Base-by-base conservation (phyloP, 192 early-diverging fungal genomes). In the Phlyctochytrium planicorne region DNA sequence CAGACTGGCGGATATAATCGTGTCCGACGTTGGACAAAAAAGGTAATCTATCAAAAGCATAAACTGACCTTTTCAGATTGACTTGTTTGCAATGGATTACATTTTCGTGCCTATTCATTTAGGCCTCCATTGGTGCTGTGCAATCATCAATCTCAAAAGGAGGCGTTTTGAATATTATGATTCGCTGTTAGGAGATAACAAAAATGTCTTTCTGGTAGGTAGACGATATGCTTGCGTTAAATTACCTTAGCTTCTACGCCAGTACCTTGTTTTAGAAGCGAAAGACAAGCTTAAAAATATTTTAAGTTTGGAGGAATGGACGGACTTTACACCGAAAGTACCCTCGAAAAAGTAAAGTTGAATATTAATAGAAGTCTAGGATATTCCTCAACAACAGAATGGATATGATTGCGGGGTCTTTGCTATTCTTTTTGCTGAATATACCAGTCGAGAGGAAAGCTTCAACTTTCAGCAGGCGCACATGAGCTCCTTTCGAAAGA, bases 341-440 rank as follows among this genome's bases (percentile, higher is more conserved):
- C n/a, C n/a, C n/a, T n/a, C n/a, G n/a, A n/a, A n/a, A 29, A 4
- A 47, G 59, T 27, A 20, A 20, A 34, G 24, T 34, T 3, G n/a
- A 25, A 23, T 1, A 62, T 36, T 23, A n/a, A 23, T 35, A 20
- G 34, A 31, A 60, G 64, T 20, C 77, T 47, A 94, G 76, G 76
- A 89, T 66, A 90, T 92, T 33, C 96, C 96, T 0, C 71, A 76
- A 2, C 96, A 98, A 75, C 53, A 75, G 31, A 98, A 98, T 67
- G 90, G 90, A 17, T 94, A 86, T 59, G 96, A 98, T 80, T 98
- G 96, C 70, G 96, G 96, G 6, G 93, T 97, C 2, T 98, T 98
- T 72, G 88, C 93, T 0, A 89, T 86, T 62, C 89, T 88, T 17
- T 95, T 96, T 82, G 90, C 93, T 3, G 94, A 98, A 63, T 84